Evolutionary conservation across 1,284 basidiomycete genomes (phyloP).

Genomic region (Heterobasidion annosum): DNA sequence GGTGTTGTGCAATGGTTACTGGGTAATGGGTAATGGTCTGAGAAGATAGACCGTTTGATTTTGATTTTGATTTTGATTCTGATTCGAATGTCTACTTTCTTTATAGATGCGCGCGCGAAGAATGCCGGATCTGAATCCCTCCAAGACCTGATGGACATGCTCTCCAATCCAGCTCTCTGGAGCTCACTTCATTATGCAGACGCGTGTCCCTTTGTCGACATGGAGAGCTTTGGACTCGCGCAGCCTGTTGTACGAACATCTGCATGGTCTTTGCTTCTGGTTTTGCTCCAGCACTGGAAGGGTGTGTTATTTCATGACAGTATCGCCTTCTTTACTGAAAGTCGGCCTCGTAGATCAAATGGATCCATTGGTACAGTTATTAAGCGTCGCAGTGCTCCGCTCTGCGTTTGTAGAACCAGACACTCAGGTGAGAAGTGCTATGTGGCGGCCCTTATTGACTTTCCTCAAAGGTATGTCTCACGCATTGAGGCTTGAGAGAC

Average conservation of each 20-base stretch:
- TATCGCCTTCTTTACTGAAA: background rate
- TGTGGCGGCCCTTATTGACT: slow-evolving; percentile 64
- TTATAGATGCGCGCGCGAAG: slow-evolving; percentile 1
- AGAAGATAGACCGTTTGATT: background rate
- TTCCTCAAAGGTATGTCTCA: slow-evolving; percentile 58
- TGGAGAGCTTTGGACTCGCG: slow-evolving; percentile 40
- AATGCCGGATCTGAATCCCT: slow-evolving; percentile 7
- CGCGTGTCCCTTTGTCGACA: slow-evolving; percentile 33
- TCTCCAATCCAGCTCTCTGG: slow-evolving; percentile 52
- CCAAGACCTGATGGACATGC: slow-evolving; percentile 24
- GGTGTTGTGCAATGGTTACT: slow-evolving; percentile 61
- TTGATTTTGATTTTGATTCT: slow-evolving; percentile 6
- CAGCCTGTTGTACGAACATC: slow-evolving; percentile 65
- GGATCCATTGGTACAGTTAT: slow-evolving; percentile 28
- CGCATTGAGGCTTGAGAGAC: background rate
- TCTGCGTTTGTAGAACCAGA: slow-evolving; percentile 78
- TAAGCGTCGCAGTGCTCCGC: slow-evolving; percentile 55
- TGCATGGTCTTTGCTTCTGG: slow-evolving; percentile 46
- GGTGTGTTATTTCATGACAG: slow-evolving; percentile 20
- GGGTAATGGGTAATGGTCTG: slow-evolving; percentile 25
- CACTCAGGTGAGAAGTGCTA: slow-evolving; percentile 48
- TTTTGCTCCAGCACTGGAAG: slow-evolving; percentile 31
- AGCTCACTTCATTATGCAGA: slow-evolving; percentile 40
- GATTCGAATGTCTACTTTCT: background rate
- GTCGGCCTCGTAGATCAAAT: slow-evolving; percentile 23